phyloP scores from a whole-genome alignment of 148 eudicot genomes.

The Vaccinium darrowii region DNA sequence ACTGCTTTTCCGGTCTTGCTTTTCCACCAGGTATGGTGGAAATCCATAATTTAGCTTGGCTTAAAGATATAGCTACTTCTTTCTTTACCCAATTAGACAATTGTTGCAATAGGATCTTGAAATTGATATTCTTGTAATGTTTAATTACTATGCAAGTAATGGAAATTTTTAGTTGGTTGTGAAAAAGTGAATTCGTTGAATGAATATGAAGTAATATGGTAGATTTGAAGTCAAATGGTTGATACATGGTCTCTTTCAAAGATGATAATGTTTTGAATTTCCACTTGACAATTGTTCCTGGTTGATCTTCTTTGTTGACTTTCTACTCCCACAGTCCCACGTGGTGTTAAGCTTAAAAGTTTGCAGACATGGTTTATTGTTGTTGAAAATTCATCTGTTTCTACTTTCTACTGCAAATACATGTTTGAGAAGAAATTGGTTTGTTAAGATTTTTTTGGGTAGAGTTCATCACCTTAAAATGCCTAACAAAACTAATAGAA shows the following conservation, averaged over 20 bases:
- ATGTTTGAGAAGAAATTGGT: not conserved
- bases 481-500: not conserved
- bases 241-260: not conserved
- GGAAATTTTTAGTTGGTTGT: not conserved
- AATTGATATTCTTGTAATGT: constrained; percentile 1
- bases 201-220: no score
- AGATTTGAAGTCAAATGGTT: not conserved
- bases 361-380: not conserved
- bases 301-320: not conserved
- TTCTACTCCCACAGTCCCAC: not conserved
- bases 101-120: not conserved
- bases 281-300: not conserved
- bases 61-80: not conserved
- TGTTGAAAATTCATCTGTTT: not conserved
- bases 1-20: constrained; percentile 88
- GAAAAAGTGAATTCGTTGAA: not conserved
- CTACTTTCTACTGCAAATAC: not conserved
- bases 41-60: not conserved
- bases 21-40: constrained; percentile 82
- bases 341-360: not conserved
- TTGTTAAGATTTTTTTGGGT: not conserved
- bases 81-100: not conserved
- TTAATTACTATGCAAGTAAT: not conserved
- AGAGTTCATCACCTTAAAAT: not conserved
- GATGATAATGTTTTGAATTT: constrained; percentile 1